Evolutionary conservation across 2,329 filamentous ascomycete genomes (phyloP), one percentile per base, ranked within the genome.

Genomic region (Beauveria asiatica): DNA sequence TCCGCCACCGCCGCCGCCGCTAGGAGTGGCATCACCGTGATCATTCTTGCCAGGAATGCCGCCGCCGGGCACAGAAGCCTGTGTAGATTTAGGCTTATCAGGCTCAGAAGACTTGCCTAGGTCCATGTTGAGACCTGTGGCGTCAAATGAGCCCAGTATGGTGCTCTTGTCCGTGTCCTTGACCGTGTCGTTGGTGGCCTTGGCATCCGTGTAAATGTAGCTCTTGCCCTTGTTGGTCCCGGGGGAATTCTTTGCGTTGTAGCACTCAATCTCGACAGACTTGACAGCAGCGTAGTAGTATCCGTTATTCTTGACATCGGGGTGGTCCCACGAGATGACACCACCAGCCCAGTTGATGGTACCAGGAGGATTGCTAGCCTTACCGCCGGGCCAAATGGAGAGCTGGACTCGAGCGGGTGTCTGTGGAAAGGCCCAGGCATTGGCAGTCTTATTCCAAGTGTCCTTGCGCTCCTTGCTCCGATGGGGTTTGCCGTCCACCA

Each of bases 341-440:
- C 94, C 94, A 70, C 94, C 94, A 19, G 93, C 90, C 94, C 94
- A 99, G 58, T 86, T 80, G 65, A 96, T 83, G 39, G 94, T 97
- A 60, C 94, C 94, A 72, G 89, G 71, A 45, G 83, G 88, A 73
- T 97, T 97, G 70, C 80, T 81, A 10, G 84, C 75, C 51, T 89
- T 83, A 70, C 94, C 94, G 69, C 90, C 94, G 45, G 94, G 94
- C 94, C 94, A 99, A 69, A 99, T 85, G 17, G 94, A 97, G 55
- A 99, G 82, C 78, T 97, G 91, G 57, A 99, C 83, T 67, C 93
- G 90, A 17, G 92, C 77, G 4, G 94, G 94, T 0, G 92, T 95
- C 77, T 97, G 94, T 7, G 94, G 94, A 79, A 83, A 99, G 68
- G 88, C 80, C 81, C 87, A 99, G 73, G 86, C 86, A 74, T 92